Evolutionary conservation across 345 rosid species (phyloP), one percentile per base, ranked within the genome.

Genomic region (Acer campestre): DNA sequence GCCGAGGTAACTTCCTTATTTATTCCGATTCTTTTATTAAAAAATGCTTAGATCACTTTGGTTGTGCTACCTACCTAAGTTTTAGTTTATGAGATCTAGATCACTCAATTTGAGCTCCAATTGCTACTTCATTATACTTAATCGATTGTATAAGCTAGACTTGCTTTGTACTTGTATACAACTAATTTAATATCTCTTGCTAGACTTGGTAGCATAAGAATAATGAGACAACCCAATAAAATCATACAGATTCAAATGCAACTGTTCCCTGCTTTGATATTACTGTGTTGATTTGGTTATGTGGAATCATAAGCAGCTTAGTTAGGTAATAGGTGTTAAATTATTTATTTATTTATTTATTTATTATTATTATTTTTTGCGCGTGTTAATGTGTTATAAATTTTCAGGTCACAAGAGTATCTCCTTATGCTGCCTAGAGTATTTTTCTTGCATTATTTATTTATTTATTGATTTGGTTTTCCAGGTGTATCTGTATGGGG

Each of bases 401-500:
- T 29, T 67, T 76, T 70, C 31, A 22, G 5, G 59, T 25, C 12
- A 70, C 22, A 61, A 62, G 63, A 51, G 69, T 74, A 12, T 53
- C 25, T 73, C 11, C 12, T 20, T 55, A 1, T 67, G 20, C 40
- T 4, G 27, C 53, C 25, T 38, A 10, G n/a, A n/a, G 12, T 62
- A 12, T 66, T 53, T 5, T 44, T 44, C 2, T 18, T 18, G 49
- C 11, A 10, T 20, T 55, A 31, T 55, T 55, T 46, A 5, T 48
- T 3, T 31, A 31, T 25, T 25, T 25, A 25, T 4, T 35, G 74
- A 25, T 20, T 68, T 48, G 61, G 75, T 77, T 78, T 79, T 79
- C 61, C 85, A 95, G 97, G 88, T 95, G n/a, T 95, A 91, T 77
- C 74, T 93, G 86, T 90, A 92, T 71, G 98, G 98, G 17, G 98